Percentiles rank a stretch among this genome's conserved stretches.
Conservation (phyloP, 2,329 filamentous ascomycete genomes). For the Pyricularia sp. region DNA sequence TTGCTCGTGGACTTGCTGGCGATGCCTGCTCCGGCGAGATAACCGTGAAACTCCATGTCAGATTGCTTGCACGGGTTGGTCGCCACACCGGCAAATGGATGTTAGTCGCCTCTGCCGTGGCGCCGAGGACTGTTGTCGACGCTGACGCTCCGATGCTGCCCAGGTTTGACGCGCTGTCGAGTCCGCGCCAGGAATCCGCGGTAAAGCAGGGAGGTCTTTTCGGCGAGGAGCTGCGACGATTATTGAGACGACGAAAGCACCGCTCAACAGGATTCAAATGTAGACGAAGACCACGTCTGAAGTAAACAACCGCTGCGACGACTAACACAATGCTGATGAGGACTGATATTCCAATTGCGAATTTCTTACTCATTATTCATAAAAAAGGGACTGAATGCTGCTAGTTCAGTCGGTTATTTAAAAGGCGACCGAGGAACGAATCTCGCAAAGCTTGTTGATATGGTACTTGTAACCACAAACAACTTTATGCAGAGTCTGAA, state of each 20-base stretch:
- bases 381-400: not conserved
- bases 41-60: constrained; percentile 3
- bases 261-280: not conserved
- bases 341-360: not conserved
- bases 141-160: not conserved
- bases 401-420: not conserved
- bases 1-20: not conserved
- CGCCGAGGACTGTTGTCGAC: not conserved
- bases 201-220: not conserved
- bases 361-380: constrained; percentile 4
- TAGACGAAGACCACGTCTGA: not conserved
- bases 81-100: not conserved
- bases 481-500: not conserved
- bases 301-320: not conserved
- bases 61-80: not conserved
- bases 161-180: not conserved
- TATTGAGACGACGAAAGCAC: not conserved
- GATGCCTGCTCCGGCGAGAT: not conserved
- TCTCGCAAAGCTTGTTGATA: not conserved
- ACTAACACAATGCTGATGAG: not conserved
- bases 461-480: not conserved
- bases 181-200: constrained; percentile 3
- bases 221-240: not conserved
- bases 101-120: not conserved
- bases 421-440: not conserved